Conservation (phyloP, 2,329 filamentous ascomycete species). For the Hawksworthiomyces lignivorus region DNA sequence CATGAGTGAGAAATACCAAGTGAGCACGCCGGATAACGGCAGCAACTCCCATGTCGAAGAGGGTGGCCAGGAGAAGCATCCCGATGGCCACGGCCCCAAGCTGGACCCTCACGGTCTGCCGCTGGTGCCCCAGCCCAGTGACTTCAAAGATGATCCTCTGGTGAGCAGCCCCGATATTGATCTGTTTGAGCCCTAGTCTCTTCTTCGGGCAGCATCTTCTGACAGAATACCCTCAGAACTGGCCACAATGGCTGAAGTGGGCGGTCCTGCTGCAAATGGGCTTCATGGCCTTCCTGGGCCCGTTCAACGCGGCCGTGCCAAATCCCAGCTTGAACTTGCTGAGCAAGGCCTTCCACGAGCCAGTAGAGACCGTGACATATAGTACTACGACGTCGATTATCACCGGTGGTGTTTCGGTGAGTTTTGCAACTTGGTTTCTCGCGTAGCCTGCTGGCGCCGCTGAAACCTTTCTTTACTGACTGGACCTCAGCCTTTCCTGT, state of each 20-base stretch:
- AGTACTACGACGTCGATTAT: slow-evolving; percentile 14
- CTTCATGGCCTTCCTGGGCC: slow-evolving; percentile 14
- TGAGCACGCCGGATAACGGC: slow-evolving; percentile 6
- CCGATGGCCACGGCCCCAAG: not conserved
- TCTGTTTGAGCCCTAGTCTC: not conserved
- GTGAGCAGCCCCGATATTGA: not conserved
- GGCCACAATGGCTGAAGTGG: slow-evolving; percentile 15
- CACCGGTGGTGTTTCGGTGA: slow-evolving; percentile 7
- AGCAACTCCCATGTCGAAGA: slow-evolving; percentile 8
- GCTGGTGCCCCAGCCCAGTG: slow-evolving; percentile 12
- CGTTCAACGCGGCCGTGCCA: slow-evolving; percentile 14
- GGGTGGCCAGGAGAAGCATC: not conserved
- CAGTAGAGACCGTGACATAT: slow-evolving; percentile 11
- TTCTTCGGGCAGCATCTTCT: too few species aligned
- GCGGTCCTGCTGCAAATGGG: slow-evolving; percentile 14
- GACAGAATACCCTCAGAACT: slow-evolving; percentile 12
- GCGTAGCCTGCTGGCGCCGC: not conserved
- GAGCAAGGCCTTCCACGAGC: slow-evolving; percentile 2
- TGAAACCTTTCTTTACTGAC: too few species aligned
- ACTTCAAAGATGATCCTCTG: slow-evolving; percentile 12
- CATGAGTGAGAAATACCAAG: not conserved
- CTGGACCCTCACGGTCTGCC: slow-evolving; percentile 14
- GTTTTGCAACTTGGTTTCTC: too few species aligned
- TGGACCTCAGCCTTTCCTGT: slow-evolving; percentile 6
- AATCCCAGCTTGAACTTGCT: slow-evolving; percentile 11